Percentiles rank a stretch among this genome's conserved stretches.
Conservation (phyloP, 192 early-diverging fungal species). For the Linderina pennispora region DNA sequence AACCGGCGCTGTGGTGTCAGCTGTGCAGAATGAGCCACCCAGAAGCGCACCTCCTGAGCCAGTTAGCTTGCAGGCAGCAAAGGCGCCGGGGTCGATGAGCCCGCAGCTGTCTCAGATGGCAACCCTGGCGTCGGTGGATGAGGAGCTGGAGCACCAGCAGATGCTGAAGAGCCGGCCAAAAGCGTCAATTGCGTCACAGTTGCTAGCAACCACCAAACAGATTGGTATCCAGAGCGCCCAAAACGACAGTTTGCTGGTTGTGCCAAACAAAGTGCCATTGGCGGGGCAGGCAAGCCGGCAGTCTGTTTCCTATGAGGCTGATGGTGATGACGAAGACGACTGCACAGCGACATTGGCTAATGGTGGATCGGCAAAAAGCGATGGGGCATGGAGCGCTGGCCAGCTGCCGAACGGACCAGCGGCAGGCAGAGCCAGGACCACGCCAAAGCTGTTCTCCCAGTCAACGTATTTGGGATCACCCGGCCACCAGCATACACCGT, state of each 20-base stretch:
- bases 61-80: neutral
- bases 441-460: neutral
- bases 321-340: neutral
- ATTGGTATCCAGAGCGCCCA: neutral
- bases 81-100: neutral
- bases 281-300: neutral
- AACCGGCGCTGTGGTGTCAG: conserved; percentile 23
- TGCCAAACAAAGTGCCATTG: no score
- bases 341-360: no score
- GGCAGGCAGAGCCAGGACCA: neutral
- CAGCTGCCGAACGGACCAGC: no score
- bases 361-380: no score
- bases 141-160: no score
- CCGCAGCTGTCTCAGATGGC: no score
- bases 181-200: neutral
- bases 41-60: neutral
- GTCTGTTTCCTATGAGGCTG: neutral
- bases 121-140: no score
- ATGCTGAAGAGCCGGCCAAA: no score
- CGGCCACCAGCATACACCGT: conserved; percentile 27
- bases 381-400: no score
- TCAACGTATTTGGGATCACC: neutral
- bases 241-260: no score
- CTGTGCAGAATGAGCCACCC: neutral
- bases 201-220: neutral